Evolutionary conservation across 768 basidiomycete genomes (phyloP).

Genomic region (Mycena albidolilacea): DNA sequence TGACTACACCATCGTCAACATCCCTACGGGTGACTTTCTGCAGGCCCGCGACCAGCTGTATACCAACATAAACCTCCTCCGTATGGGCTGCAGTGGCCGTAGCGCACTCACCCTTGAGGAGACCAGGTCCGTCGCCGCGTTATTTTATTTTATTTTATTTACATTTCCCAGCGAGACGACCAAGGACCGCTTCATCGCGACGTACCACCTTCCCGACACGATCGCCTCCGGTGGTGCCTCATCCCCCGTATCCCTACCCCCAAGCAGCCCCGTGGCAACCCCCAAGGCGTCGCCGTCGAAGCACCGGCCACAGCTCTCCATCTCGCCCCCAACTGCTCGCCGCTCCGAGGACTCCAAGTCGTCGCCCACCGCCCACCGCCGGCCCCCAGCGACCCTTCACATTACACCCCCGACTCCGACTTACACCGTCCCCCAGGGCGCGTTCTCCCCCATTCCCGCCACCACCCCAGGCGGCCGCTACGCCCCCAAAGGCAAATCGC

Average conservation of each 20-base stretch:
- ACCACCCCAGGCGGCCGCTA: conserved; percentile 36
- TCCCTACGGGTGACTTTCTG: conserved; percentile 80
- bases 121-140: conserved; percentile 63
- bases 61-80: conserved; percentile 85
- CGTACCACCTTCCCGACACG: conserved; percentile 72
- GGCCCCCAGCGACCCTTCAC: conserved; percentile 37
- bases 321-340: conserved; percentile 42
- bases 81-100: conserved; percentile 89
- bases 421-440: conserved; percentile 20
- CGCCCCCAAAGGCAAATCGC: conserved; percentile 45
- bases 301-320: conserved; percentile 38
- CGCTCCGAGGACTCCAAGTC: conserved; percentile 34
- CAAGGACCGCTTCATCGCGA: conserved; percentile 83
- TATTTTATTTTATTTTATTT: conserved; percentile 19
- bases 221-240: conserved; percentile 43
- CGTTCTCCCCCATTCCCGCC: conserved; percentile 21
- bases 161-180: conserved; percentile 73
- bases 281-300: conserved; percentile 41
- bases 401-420: conserved; percentile 43
- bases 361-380: conserved; percentile 39
- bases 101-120: conserved; percentile 83
- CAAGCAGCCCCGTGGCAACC: conserved; percentile 39
- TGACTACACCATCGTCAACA: conserved; percentile 87
- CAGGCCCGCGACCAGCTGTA: conserved; percentile 77
- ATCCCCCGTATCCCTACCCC: conserved; percentile 38